Percentiles rank a stretch among this genome's conserved stretches.
phyloP scores from a whole-genome alignment of 306 rosid genomes.

The Quercus wislizeni region DNA sequence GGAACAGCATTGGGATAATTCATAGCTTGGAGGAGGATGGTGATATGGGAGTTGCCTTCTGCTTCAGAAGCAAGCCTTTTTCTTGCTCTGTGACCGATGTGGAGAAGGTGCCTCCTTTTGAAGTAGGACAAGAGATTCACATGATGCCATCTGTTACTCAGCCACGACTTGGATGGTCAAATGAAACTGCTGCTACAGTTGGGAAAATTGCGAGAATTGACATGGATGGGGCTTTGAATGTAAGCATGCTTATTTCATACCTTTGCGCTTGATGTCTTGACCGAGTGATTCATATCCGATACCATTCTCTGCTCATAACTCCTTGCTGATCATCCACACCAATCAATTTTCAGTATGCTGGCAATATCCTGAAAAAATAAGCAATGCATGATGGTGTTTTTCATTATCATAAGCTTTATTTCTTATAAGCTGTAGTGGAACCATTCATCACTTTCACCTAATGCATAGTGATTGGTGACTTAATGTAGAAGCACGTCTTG shows the following conservation, averaged over 20 bases:
- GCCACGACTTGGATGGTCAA: conserved; percentile 97
- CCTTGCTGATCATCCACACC: background rate
- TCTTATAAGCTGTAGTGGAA: background rate
- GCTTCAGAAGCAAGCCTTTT: conserved; percentile 96
- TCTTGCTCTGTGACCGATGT: conserved; percentile 91
- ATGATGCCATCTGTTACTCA: conserved; percentile 67
- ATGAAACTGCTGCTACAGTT: conserved; percentile 87
- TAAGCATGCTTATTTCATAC: conserved; percentile 41
- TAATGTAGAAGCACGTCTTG: background rate
- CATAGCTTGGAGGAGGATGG: conserved; percentile 96
- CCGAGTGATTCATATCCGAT: background rate
- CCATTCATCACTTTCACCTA: background rate
- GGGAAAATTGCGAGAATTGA: conserved; percentile 82
- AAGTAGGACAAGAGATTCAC: conserved; percentile 87
- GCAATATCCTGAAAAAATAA: background rate
- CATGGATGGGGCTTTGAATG: conserved; percentile 97
- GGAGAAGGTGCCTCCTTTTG: conserved; percentile 87
- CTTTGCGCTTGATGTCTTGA: conserved; percentile 1
- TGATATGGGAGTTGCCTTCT: conserved; percentile 91
- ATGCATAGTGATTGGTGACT: background rate
- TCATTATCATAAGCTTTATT: background rate
- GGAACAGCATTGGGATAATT: conserved; percentile 87
- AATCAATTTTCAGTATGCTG: background rate
- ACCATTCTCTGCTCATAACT: background rate
- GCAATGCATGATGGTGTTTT: background rate